phyloP scores from a whole-genome alignment of 1,139 yeast genomes.

The Lipomyces yarrowii region DNA sequence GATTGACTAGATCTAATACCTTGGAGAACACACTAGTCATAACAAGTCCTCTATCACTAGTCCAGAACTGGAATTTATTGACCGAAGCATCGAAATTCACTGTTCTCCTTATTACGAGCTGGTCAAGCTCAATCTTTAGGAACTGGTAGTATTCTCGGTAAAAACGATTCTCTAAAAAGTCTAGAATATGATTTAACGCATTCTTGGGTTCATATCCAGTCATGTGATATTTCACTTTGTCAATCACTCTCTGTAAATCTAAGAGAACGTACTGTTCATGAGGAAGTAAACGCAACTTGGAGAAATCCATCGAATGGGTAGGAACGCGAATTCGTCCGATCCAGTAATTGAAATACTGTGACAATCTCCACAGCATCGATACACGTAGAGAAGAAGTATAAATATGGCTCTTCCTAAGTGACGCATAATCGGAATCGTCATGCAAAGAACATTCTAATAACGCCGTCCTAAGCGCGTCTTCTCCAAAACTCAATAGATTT shows the following conservation, averaged over 20 bases:
- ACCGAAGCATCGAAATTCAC: background rate
- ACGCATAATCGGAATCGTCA: background rate
- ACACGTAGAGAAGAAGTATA: background rate
- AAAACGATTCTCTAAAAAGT: slow-evolving; percentile 11
- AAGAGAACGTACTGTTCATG: slow-evolving; percentile 13
- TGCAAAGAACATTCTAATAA: background rate
- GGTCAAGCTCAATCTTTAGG: background rate
- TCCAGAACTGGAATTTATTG: slow-evolving; percentile 7
- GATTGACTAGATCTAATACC: slow-evolving; percentile 6
- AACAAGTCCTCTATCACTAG: background rate
- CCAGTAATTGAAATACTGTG: slow-evolving; percentile 2
- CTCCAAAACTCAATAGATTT: background rate
- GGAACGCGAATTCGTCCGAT: slow-evolving; percentile 1
- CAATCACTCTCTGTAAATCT: slow-evolving; percentile 11
- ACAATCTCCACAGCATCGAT: background rate
- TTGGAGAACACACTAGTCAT: slow-evolving; percentile 5
- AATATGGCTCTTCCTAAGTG: background rate
- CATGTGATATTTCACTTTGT: background rate
- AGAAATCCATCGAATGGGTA: slow-evolving; percentile 10
- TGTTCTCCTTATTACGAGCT: background rate
- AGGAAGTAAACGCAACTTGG: slow-evolving; percentile 8
- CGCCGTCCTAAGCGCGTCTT: background rate
- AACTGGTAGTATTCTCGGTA: slow-evolving; percentile 15
- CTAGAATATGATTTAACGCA: background rate
- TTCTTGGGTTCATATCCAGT: background rate